A percentile compares a stretch with the other conserved stretches of the same genome.
phyloP scores from a whole-genome alignment of 768 basidiomycete species.

The Suillus tomentosus region DNA sequence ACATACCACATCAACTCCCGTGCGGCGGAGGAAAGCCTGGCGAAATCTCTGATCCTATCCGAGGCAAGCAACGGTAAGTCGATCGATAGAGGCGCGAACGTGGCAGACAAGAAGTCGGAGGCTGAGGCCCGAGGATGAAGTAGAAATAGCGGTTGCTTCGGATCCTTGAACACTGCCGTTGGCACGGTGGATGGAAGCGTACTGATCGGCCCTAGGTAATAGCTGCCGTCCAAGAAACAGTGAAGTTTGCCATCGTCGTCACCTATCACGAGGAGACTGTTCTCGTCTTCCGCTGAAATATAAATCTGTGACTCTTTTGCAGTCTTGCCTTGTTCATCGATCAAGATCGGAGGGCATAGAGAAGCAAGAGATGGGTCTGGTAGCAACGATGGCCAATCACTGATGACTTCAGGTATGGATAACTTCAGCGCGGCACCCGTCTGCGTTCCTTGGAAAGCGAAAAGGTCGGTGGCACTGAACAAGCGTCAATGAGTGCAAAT shows the following conservation, averaged over 20 bases:
- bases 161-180: slow-evolving; percentile 42
- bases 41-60: slow-evolving; percentile 65
- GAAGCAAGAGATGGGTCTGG: slow-evolving; percentile 62
- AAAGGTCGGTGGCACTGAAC: slow-evolving; percentile 72
- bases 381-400: slow-evolving; percentile 68
- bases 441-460: slow-evolving; percentile 76
- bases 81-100: slow-evolving; percentile 45
- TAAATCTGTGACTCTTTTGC: slow-evolving; percentile 44
- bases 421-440: slow-evolving; percentile 47
- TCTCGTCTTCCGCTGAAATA: slow-evolving; percentile 46
- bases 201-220: slow-evolving; percentile 59
- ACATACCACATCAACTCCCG: slow-evolving; percentile 74
- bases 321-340: slow-evolving; percentile 33
- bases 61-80: slow-evolving; percentile 59
- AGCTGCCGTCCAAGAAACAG: slow-evolving; percentile 76
- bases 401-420: slow-evolving; percentile 59
- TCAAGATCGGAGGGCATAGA: slow-evolving; percentile 27
- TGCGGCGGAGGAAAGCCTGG: slow-evolving; percentile 65
- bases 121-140: slow-evolving; percentile 42
- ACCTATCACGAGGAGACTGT: slow-evolving; percentile 64
- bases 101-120: slow-evolving; percentile 29
- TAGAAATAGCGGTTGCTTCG: slow-evolving; percentile 47
- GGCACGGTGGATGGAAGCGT: slow-evolving; percentile 23
- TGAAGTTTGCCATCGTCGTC: slow-evolving; percentile 61
- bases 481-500: slow-evolving; percentile 19